A percentile compares a stretch with the other conserved stretches of the same genome.
Evolutionary conservation across 805 yeast genomes (phyloP).

Genomic region (Sugiyamaella qingdaonensis): DNA sequence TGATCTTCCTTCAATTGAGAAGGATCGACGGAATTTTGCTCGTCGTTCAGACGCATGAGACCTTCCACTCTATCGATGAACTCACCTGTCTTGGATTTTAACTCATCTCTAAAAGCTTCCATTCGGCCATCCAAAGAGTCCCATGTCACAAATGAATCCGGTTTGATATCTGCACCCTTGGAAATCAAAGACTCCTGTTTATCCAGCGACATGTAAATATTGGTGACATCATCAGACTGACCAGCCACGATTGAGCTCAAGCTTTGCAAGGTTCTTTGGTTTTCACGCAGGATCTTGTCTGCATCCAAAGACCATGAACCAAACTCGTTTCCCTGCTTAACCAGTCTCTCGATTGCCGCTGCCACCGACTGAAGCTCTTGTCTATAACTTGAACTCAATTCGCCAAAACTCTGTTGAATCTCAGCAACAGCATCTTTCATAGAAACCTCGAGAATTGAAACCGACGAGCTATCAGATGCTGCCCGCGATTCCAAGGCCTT

Average conservation of each 20-base stretch:
- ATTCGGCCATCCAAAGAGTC: not conserved
- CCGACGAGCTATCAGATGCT: not conserved
- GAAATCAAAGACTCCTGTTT: not conserved
- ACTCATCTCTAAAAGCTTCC: not conserved
- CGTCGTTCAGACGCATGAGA: not conserved
- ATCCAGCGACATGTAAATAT: conserved; percentile 3
- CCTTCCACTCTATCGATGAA: not conserved
- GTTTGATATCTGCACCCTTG: not conserved
- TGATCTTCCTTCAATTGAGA: not conserved
- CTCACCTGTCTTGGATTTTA: not conserved
- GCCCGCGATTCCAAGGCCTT: not conserved
- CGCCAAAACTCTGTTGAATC: not conserved
- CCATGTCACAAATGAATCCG: not conserved
- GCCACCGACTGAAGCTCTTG: conserved; percentile 4
- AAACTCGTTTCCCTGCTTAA: not conserved
- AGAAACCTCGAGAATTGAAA: conserved; percentile 3
- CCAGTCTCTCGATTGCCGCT: not conserved
- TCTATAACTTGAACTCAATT: not conserved
- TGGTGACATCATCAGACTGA: conserved; percentile 9
- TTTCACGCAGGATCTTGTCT: not conserved
- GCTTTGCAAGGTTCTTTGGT: not conserved
- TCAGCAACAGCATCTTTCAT: conserved; percentile 4
- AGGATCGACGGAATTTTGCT: not conserved
- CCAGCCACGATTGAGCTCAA: conserved; percentile 1
- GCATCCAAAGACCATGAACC: conserved; percentile 6